Base-by-base conservation (phyloP, 495 filamentous ascomycete genomes). In the Daldinia childiae region DNA sequence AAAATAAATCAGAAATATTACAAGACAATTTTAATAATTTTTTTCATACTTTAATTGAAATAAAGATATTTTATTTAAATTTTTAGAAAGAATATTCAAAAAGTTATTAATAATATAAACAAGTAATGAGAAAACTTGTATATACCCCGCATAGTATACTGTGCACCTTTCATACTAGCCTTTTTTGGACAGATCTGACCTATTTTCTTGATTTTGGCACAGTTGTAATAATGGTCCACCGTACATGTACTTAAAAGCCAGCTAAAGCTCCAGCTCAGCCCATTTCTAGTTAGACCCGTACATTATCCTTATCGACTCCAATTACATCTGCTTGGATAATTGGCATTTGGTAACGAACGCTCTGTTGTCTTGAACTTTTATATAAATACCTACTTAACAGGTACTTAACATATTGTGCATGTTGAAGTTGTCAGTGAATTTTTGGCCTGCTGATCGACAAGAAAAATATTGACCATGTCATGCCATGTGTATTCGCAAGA, bases 401-500 rank as follows among this genome's bases (percentile, higher is more conserved):
- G 1, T 56, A 36, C 1, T 0, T 34, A 34, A 36, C 1, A 3
- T 34, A 34, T 34, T 48, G 8, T 48, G 43, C 19, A 48, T 24
- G 43, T 48, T 11, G 24, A 34, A 32, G 56, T 39, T 32, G 32
- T 4, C 14, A 34, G 24, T 58, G 11, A 63, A 64, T 45, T 64
- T 50, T 41, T 43, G 24, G 43, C 50, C 36, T 51, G 39, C 39
- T 59, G 71, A 73, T 73, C 71, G 66, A 64, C 66, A 66, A 51
- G 41, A 61, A 62, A 64, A 66, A 45, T 43, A 56, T 14, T 48
- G 45, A 48, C 27, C 69, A 72, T 62, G 65, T 27, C 65, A 69
- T 69, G 61, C 50, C 70, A 73, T 73, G 70, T 65, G 64, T 58
- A 17, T 55, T 54, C 24, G 50, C 41, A 63, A 69, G 66, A 73